Conservation (phyloP, 1,139 yeast genomes). For the Zygoascus meyerae region DNA sequence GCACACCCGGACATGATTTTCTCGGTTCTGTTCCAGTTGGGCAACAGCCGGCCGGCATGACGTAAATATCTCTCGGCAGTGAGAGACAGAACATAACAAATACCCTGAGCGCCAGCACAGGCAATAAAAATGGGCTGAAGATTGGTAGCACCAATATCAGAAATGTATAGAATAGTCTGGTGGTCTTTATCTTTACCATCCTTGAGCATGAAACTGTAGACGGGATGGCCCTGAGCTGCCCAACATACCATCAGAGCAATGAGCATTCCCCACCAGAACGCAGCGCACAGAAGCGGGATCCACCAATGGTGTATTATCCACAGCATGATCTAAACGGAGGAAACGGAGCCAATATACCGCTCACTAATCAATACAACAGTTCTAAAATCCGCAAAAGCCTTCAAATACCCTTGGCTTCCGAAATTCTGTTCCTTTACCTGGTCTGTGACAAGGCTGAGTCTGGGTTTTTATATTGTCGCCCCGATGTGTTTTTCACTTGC, state of each 20-base stretch:
- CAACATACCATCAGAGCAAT: constrained; percentile 63
- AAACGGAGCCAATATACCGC: too few relatives aligned
- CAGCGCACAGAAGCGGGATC: constrained; percentile 51
- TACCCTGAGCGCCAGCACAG: constrained; percentile 74
- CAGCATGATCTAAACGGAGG: constrained; percentile 7
- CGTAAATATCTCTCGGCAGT: constrained; percentile 54
- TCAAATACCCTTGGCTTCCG: too few relatives aligned
- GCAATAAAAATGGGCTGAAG: constrained; percentile 77
- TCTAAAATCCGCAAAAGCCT: too few relatives aligned
- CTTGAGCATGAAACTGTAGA: constrained; percentile 4
- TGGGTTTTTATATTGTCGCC: too few relatives aligned
- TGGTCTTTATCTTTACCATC: neutral
- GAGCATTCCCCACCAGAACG: constrained; percentile 75
- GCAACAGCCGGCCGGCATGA: constrained; percentile 48
- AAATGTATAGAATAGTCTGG: constrained; percentile 63
- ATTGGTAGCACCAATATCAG: constrained; percentile 82
- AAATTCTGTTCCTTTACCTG: too few relatives aligned
- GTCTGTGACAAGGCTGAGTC: too few relatives aligned
- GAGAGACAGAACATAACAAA: constrained; percentile 65
- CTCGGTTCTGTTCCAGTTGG: constrained; percentile 46
- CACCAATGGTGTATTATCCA: constrained; percentile 31
- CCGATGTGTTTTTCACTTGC: too few relatives aligned
- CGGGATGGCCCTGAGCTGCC: constrained; percentile 59
- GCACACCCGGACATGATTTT: constrained; percentile 46
- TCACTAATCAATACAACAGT: too few relatives aligned